Percentiles rank a stretch among this genome's conserved stretches.
These are phyloP conservation scores for Astragalus membranaceus DNA, from an alignment of 306 rosid species.

Conservation along the genomic window DNA sequence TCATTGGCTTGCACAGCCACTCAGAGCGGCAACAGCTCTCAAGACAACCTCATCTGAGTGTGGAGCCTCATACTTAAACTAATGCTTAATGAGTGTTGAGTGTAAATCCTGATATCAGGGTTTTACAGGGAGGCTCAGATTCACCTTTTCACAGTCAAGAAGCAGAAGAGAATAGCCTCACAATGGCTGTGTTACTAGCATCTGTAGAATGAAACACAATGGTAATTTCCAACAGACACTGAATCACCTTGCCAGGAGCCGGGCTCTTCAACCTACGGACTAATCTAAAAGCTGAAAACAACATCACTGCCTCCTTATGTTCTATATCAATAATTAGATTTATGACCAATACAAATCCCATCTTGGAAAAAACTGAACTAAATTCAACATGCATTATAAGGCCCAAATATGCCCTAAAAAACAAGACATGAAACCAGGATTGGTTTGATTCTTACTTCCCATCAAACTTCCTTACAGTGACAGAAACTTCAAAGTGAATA, in stretches of 20 bases:
- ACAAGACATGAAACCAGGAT: not conserved
- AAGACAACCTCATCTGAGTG: constrained; percentile 9
- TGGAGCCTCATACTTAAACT: constrained; percentile 28
- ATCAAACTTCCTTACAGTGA: too few relatives aligned
- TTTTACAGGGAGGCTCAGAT: constrained; percentile 6
- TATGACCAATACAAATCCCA: not conserved
- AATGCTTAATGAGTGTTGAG: not conserved
- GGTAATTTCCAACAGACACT: not conserved
- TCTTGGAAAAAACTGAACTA: not conserved
- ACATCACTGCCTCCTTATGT: constrained; percentile 15
- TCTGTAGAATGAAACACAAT: not conserved
- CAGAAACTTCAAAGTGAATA: too few relatives aligned
- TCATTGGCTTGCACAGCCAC: constrained; percentile 12
- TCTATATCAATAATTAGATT: too few relatives aligned
- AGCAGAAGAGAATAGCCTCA: not conserved
- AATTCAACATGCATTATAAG: not conserved
- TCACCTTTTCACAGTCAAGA: not conserved
- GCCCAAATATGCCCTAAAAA: not conserved
- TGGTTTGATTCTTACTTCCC: too few relatives aligned
- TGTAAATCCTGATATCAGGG: not conserved
- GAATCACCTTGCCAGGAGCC: constrained; percentile 15
- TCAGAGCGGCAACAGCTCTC: constrained; percentile 17
- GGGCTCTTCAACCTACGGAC: not conserved
- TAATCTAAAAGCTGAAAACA: constrained; percentile 4
- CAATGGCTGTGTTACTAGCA: constrained; percentile 14